Percentiles rank a stretch among this genome's conserved stretches.
phyloP scores from a whole-genome alignment of 2,329 filamentous ascomycete genomes.

The Lecanicillium sp. region DNA sequence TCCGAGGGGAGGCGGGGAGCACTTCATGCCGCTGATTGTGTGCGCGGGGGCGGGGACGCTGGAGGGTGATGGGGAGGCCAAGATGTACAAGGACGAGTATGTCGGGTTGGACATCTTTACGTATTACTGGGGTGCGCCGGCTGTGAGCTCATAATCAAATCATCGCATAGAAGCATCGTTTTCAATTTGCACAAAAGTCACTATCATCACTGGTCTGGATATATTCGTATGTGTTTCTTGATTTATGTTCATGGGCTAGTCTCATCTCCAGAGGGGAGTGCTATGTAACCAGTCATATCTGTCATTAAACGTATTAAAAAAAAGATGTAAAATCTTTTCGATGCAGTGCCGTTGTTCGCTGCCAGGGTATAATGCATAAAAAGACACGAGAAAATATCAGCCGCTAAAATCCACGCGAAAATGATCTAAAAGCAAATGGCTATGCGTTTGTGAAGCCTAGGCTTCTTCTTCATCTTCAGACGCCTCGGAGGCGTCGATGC shows the following conservation, averaged over 20 bases:
- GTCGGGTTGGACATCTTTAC: slow-evolving; percentile 45
- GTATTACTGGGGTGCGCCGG: slow-evolving; percentile 44
- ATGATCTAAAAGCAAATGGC: not conserved
- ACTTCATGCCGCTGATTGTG: slow-evolving; percentile 54
- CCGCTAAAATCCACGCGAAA: not conserved
- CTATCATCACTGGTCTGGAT: not conserved
- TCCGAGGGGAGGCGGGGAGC: slow-evolving; percentile 47
- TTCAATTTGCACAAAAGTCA: not conserved
- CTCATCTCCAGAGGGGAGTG: not conserved
- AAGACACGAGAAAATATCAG: not conserved
- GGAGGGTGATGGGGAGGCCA: slow-evolving; percentile 33
- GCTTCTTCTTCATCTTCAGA: not conserved
- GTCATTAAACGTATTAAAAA: not conserved
- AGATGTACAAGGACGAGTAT: slow-evolving; percentile 43
- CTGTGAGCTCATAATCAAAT: slow-evolving; percentile 18
- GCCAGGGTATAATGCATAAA: slow-evolving; percentile 9
- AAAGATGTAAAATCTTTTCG: not conserved
- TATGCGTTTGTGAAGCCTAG: not conserved
- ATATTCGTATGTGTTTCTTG: not conserved
- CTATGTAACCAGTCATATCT: not conserved
- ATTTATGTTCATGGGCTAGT: not conserved
- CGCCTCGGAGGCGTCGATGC: slow-evolving; percentile 9
- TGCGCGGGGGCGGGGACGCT: slow-evolving; percentile 45
- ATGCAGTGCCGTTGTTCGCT: slow-evolving; percentile 14
- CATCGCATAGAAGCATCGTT: not conserved